A percentile compares a stretch with the other conserved stretches of the same genome.
Conservation (phyloP, 257 asterid species). For the Penstemon barbatus region DNA sequence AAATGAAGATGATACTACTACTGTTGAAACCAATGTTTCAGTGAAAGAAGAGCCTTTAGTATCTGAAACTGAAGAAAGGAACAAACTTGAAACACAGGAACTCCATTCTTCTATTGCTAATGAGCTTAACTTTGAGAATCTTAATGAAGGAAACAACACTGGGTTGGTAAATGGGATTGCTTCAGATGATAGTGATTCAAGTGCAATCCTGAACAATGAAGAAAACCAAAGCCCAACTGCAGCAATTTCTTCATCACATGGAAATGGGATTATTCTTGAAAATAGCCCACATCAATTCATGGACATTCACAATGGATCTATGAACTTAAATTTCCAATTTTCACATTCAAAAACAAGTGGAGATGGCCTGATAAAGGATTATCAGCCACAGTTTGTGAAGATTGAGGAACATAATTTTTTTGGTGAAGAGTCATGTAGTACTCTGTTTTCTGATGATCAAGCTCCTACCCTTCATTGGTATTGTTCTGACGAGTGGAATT, state of each 20-base stretch:
- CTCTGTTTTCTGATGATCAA: conserved; percentile 75
- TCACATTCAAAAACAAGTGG: conserved; percentile 28
- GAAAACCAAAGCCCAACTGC: conserved; percentile 45
- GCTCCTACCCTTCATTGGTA: conserved; percentile 87
- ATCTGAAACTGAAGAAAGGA: conserved; percentile 48
- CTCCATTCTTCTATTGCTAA: conserved; percentile 20
- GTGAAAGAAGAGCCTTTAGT: conserved; percentile 60
- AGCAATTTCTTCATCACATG: conserved; percentile 46
- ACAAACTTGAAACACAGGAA: conserved; percentile 17
- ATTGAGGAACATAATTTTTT: conserved; percentile 82
- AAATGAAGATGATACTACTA: conserved; percentile 34
- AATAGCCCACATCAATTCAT: conserved; percentile 38
- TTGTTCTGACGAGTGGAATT: conserved; percentile 72
- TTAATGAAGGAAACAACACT: conserved; percentile 20
- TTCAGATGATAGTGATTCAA: conserved; percentile 69
- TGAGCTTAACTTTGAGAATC: conserved; percentile 44
- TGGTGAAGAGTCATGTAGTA: conserved; percentile 75
- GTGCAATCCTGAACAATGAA: conserved; percentile 79
- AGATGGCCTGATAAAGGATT: conserved; percentile 38
- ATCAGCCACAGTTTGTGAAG: conserved; percentile 63
- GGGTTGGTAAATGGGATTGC: conserved; percentile 15
- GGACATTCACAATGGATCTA: conserved; percentile 33
- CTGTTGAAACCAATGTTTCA: conserved; percentile 32
- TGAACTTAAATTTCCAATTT: conserved; percentile 24
- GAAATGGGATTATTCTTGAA: conserved; percentile 32